These are phyloP conservation scores for Pyrus betulifolia DNA, from an alignment of 306 rosid species.

Conservation along the genomic window DNA sequence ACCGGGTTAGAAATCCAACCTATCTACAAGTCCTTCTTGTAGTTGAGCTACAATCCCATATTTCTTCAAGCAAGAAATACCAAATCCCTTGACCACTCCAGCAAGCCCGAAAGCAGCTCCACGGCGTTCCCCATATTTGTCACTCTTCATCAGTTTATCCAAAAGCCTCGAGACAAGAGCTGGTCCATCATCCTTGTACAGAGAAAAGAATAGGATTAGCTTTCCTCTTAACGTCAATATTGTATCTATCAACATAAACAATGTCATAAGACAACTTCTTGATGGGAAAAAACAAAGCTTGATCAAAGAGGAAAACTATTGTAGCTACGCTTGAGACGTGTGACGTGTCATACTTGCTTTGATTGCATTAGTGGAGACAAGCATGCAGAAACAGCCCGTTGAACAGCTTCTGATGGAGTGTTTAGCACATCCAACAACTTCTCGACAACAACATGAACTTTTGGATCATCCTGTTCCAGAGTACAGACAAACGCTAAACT, in stretches of 20 bases:
- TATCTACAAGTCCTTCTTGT: slow-evolving; percentile 73
- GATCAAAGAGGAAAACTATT: neutral
- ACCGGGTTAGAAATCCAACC: slow-evolving; percentile 35
- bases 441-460: slow-evolving; percentile 85
- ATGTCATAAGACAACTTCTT: neutral
- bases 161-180: slow-evolving; percentile 69
- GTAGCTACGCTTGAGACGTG: neutral
- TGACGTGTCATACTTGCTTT: slow-evolving; percentile 48
- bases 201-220: slow-evolving; percentile 12
- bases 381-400: slow-evolving; percentile 90
- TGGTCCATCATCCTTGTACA: slow-evolving; percentile 65
- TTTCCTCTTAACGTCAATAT: slow-evolving; percentile 1
- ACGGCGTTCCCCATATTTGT: slow-evolving; percentile 91
- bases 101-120: slow-evolving; percentile 99
- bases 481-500: slow-evolving; percentile 2
- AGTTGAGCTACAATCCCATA: slow-evolving; percentile 55
- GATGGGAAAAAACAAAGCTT: neutral
- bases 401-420: slow-evolving; percentile 99
- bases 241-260: neutral
- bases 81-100: slow-evolving; percentile 90
- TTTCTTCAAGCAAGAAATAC: slow-evolving; percentile 79
- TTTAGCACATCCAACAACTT: slow-evolving; percentile 89
- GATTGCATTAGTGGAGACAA: slow-evolving; percentile 92
- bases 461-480: slow-evolving; percentile 76
- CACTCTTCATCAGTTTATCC: slow-evolving; percentile 88